These are phyloP conservation scores for Myochromella boudieri DNA, from an alignment of 768 basidiomycete genomes.

Conservation along the genomic window DNA sequence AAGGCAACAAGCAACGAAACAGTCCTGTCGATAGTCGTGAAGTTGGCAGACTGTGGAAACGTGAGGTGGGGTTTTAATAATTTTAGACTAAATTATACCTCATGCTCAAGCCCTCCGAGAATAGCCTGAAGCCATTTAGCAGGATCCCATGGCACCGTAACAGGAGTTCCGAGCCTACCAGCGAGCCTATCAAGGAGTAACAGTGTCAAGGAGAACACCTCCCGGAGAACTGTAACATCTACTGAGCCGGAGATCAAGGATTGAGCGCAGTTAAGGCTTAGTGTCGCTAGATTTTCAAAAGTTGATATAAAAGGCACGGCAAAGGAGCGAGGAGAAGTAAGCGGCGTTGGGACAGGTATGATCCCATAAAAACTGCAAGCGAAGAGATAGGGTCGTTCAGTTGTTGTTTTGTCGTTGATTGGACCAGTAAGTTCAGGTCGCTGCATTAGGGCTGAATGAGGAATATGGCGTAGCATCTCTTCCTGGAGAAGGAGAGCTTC, in stretches of 20 bases:
- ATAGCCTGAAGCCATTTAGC: constrained; percentile 59
- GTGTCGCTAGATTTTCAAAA: constrained; percentile 52
- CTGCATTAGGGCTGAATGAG: constrained; percentile 47
- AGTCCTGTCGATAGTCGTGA: constrained; percentile 65
- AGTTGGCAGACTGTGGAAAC: constrained; percentile 51
- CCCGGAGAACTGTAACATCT: constrained; percentile 37
- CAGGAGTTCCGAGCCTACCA: constrained; percentile 36
- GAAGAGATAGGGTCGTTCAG: constrained; percentile 48
- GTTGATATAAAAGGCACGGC: constrained; percentile 54
- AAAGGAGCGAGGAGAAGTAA: constrained; percentile 25
- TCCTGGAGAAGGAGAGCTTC: constrained; percentile 51
- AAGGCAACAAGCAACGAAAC: constrained; percentile 57
- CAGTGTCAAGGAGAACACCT: constrained; percentile 53
- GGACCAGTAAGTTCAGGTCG: constrained; percentile 47
- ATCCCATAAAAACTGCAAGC: constrained; percentile 65
- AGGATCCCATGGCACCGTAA: constrained; percentile 60
- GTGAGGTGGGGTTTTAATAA: constrained; percentile 4
- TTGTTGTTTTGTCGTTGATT: constrained; percentile 27
- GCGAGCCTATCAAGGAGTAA: constrained; percentile 51
- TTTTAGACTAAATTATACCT: constrained; percentile 36
- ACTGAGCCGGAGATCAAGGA: constrained; percentile 30
- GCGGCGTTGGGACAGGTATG: constrained; percentile 21
- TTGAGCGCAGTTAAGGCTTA: constrained; percentile 46
- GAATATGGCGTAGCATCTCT: constrained; percentile 51
- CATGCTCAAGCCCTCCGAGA: constrained; percentile 52